Base-by-base conservation (phyloP, 768 basidiomycete genomes). In the Rhodocollybia butyracea region DNA sequence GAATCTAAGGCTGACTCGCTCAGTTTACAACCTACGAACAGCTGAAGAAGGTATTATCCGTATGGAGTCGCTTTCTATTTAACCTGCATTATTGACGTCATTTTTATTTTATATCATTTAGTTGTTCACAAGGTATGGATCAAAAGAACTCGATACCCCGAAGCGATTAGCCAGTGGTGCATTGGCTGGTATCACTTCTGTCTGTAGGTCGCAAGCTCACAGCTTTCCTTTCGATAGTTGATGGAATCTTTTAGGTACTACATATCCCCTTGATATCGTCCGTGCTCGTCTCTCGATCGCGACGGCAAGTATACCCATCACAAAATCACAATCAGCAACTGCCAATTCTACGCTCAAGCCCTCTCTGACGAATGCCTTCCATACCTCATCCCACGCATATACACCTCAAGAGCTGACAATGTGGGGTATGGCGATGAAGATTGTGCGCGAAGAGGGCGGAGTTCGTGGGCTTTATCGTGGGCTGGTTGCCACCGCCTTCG, bases 231-330 rank as follows among this genome's bases (percentile, higher is more conserved):
- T 31, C 27, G 30, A 26, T 11, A 32, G 56, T 46, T 57, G 31
- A 48, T 41, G 21, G 39, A 51, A 10, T 29, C 46, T 48, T 57
- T 48, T 57, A 91, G 90, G 86, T 61, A 79, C 90, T 45, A 94
- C 91, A 72, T 92, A 94, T 73, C 96, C 96, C 8, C 74, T 98
- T 59, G 96, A 99, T 68, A 86, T 99, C 46, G 90, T 98, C 29
- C 83, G 96, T 41, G 90, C 93, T 24, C 83, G 96, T 32, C 75
- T 99, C 56, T 95, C 92, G 19, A 96, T 98, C 65, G 93, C 92
- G 19, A 94, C 93, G 4, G 89, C 93, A n/a, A 89, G 88, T 46
- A 77, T 90, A 66, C 70, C 77, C 48, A 53, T 76, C 38, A 47
- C 29, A 13, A 34, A 54, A 32, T 24, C 73, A 32, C 51, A 57